phyloP scores from a whole-genome alignment of 768 basidiomycete genomes.

The Calocera viscosa region DNA sequence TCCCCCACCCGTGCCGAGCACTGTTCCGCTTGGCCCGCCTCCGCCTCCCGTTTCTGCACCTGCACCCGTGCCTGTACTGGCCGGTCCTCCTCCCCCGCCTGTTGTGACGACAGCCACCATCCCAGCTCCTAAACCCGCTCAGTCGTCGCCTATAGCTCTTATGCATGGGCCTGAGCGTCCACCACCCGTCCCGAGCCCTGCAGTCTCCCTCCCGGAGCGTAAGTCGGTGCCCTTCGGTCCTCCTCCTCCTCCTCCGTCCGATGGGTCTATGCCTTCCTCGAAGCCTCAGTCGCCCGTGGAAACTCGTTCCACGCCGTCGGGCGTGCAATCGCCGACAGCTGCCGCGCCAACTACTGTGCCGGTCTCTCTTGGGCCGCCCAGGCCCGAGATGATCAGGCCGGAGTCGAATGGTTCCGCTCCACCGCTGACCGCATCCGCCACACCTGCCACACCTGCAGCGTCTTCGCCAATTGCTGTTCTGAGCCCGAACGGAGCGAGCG shows the following conservation, averaged over 20 bases:
- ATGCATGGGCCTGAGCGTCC: background rate
- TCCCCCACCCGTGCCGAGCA: background rate
- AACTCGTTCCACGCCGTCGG: background rate
- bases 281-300: slow-evolving; percentile 1
- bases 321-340: background rate
- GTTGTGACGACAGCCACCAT: background rate
- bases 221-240: background rate
- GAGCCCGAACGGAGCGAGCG: background rate
- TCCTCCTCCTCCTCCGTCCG: background rate
- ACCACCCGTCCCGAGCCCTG: background rate
- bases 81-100: background rate
- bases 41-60: background rate
- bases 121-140: background rate
- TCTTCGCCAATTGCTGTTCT: background rate
- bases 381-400: background rate
- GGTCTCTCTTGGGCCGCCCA: background rate
- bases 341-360: background rate
- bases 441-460: background rate
- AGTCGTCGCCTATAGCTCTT: background rate
- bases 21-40: background rate
- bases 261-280: background rate
- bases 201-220: background rate
- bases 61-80: background rate
- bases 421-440: background rate
- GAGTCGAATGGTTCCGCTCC: background rate